Conservation (phyloP, 139 green algal genomes). For the Volvox reticuliferus region DNA sequence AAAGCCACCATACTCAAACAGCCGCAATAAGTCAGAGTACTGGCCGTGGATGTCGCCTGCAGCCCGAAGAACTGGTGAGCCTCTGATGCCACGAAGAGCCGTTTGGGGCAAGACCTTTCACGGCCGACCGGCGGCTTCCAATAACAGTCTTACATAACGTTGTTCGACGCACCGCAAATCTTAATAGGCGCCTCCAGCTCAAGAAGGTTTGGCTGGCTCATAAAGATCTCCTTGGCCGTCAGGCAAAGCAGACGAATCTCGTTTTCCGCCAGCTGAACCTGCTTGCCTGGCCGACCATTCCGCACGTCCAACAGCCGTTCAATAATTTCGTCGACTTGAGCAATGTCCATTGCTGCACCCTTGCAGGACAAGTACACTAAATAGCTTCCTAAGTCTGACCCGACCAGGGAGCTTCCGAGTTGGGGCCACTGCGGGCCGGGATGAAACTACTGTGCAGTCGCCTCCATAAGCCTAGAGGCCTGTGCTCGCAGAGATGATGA, state of each 20-base stretch:
- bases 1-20: conserved; percentile 99
- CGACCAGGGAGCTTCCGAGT: neutral
- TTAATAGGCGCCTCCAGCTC: conserved; percentile 99
- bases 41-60: conserved; percentile 99
- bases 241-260: conserved; percentile 95
- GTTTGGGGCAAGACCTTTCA: neutral
- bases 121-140: neutral
- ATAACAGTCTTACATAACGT: neutral
- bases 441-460: conserved; percentile 13
- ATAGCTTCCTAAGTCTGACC: neutral
- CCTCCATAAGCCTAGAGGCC: conserved; percentile 12
- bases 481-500: neutral
- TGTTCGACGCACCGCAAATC: conserved; percentile 91
- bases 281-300: conserved; percentile 92
- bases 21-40: conserved; percentile 96
- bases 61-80: neutral
- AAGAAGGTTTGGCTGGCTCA: conserved; percentile 96
- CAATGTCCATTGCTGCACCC: conserved; percentile 52
- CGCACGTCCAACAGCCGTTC: conserved; percentile 92
- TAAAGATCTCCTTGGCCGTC: conserved; percentile 96
- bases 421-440: conserved; percentile 12
- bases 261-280: conserved; percentile 93
- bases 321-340: conserved; percentile 95
- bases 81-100: conserved; percentile 17
- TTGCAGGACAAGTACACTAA: neutral